A percentile compares a stretch with the other conserved stretches of the same genome.
Conservation (phyloP, 2,329 filamentous ascomycete species). For the Xylaria hypoxylon region DNA sequence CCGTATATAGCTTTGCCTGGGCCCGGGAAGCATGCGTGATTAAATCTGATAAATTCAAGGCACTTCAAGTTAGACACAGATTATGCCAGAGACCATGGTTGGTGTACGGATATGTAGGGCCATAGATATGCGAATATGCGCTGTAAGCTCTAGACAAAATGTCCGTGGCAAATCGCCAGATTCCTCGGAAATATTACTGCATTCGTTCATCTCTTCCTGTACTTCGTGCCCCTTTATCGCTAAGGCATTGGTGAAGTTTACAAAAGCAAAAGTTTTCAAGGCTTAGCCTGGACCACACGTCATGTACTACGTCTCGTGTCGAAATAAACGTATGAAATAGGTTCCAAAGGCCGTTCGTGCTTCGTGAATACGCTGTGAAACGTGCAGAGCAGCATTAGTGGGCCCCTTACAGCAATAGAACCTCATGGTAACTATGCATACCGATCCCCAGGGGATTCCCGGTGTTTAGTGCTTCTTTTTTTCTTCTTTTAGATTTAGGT, state of each 20-base stretch:
- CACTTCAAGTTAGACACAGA: conserved; percentile 6
- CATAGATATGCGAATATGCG: neutral
- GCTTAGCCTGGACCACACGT: neutral
- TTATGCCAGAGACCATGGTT: neutral
- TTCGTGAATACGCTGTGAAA: neutral
- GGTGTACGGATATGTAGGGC: neutral
- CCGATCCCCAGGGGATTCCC: neutral
- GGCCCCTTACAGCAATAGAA: neutral
- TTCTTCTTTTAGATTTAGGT: neutral
- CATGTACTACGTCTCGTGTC: neutral
- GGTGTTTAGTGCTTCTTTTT: neutral
- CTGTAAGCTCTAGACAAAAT: neutral
- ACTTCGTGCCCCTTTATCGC: neutral
- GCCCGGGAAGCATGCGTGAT: neutral
- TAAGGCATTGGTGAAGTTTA: neutral
- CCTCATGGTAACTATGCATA: neutral
- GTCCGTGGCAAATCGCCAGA: neutral
- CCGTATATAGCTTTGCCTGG: neutral
- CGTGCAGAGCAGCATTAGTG: neutral
- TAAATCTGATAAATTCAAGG: neutral
- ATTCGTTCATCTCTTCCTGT: neutral
- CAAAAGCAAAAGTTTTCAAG: neutral
- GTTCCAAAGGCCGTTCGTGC: neutral
- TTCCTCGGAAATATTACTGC: neutral
- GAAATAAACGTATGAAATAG: neutral